Evolutionary conservation across 106 monocot species (phyloP), one percentile per base, ranked within the genome.

Genomic region (Cymbidium sinense): DNA sequence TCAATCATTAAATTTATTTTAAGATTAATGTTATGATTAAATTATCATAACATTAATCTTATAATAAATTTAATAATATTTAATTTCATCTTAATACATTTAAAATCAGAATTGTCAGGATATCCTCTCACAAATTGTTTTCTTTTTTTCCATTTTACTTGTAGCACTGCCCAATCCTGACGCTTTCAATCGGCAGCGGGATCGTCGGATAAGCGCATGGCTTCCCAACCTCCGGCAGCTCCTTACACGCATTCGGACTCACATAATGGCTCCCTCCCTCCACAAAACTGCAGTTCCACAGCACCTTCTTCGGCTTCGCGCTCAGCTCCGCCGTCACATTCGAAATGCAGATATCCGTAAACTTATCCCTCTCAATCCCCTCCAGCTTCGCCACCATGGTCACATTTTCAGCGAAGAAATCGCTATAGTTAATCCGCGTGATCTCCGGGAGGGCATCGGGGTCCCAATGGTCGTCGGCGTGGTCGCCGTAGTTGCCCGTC

Each of bases 271-370:
- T 80, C 17, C 75, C 54, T 4, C 92, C 92, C 51, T 86, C 77
- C 34, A 93, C 81, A 33, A 89, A 72, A 0, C 92, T 78, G 80
- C 98, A 99, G n/a, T 78, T 87, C 98, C 94, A 99, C 5, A 82
- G 70, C 50, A 71, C 70, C 84, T 98, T 94, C 81, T 87, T 84
- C 27, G 86, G 67, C 83, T 88, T 87, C 43, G 82, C 70, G 4
- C 75, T 77, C 65, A 93, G 58, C 20, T 80, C 70, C 0, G 82
- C 84, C 13, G 90, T 94, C 8, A 84, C 94, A 71, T 99, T 95
- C 7, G 98, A 92, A 4, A 99, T 83, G 78, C 94, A 99, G 7
- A 99, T 90, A 20, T 88, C 88, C n/a, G 71, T 86, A 77, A 94
- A 99, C 0, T 87, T 78, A 3, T 84, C 92, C 21, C 73, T 85